Evolutionary conservation across 805 yeast genomes (phyloP), one percentile per base, ranked within the genome.

Genomic region (Wickerhamomyces bisporus): DNA sequence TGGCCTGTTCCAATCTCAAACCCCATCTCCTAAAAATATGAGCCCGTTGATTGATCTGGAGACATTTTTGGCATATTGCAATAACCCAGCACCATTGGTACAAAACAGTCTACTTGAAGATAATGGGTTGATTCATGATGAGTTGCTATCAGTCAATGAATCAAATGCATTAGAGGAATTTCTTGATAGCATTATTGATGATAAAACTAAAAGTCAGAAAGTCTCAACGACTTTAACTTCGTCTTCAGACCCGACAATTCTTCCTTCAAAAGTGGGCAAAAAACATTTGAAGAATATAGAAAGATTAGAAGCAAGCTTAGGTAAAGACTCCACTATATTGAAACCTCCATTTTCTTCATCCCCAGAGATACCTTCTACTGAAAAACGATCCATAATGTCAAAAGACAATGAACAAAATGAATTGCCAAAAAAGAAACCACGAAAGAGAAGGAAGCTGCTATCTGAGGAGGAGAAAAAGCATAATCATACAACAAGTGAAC

Each of bases 101-200:
- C 11, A 16, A 5, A 13, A 19, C 3, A 24, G 32, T 13, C 23
- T 16, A 13, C 13, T 24, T 13, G 12, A 16, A 3, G 5, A 16
- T 10, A 10, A 20, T 30, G 14, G 18, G n/a, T 11, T n/a, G 15
- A 7, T 8, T 26, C 36, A 42, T 30, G 47, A 49, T 15, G 53
- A 50, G 20, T 40, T 55, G 8, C 37, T 55, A 9, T 51, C 58
- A 2, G 52, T 39, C 4, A 49, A 53, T 42, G 60, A 55, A 32
- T 37, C 53, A 3, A 49, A 42, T 19, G 60, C 58, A 0, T 29
- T 55, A 17, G 60, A 55, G 30, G 49, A 51, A 20, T 53, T 55
- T 29, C 43, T 55, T 17, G 60, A 55, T 32, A 49, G 57, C 34
- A 53, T 55, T 19, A 52, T 55, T 16, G 55, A 53, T 30, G 49